Conservation (phyloP, 257 asterid genomes). For the Petunia axillaris region DNA sequence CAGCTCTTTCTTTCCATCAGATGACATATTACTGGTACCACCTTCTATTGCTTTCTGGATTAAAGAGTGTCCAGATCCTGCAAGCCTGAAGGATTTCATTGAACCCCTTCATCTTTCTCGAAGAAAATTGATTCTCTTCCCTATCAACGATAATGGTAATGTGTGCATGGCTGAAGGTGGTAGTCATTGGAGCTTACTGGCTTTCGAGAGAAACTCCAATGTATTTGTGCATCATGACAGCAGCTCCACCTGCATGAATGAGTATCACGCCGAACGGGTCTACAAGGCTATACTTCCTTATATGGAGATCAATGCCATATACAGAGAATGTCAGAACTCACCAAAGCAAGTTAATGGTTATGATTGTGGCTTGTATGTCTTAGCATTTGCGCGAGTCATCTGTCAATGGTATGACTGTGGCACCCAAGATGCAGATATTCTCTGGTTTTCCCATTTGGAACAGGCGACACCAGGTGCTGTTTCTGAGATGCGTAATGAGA, state of each 20-base stretch:
- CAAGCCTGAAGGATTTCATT: constrained; percentile 57
- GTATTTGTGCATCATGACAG: constrained; percentile 82
- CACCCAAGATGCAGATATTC: constrained; percentile 32
- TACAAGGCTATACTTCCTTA: constrained; percentile 43
- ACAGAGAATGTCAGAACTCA: constrained; percentile 41
- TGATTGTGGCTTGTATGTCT: constrained; percentile 82
- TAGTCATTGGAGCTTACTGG: constrained; percentile 80
- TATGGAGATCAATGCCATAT: constrained; percentile 36
- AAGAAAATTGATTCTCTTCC: constrained; percentile 66
- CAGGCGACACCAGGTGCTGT: constrained; percentile 53
- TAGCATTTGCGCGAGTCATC: constrained; percentile 64
- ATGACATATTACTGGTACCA: constrained; percentile 65
- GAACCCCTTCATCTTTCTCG: constrained; percentile 64
- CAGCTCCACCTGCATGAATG: constrained; percentile 40
- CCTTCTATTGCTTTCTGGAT: constrained; percentile 89
- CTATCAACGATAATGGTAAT: constrained; percentile 71
- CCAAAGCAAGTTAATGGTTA: constrained; percentile 65
- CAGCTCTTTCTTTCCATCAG: constrained; percentile 47
- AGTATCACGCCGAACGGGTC: constrained; percentile 46
- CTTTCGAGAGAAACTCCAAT: constrained; percentile 53
- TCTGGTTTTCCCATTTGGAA: constrained; percentile 59
- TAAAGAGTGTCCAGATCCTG: constrained; percentile 66
- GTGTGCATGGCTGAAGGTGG: constrained; percentile 78
- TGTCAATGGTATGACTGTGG: constrained; percentile 59
- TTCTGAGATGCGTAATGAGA: constrained; percentile 56